Percentiles rank a stretch among this genome's conserved stretches.
Evolutionary conservation across 2,329 filamentous ascomycete genomes (phyloP).

Genomic region (Harringtonia lauricola): DNA sequence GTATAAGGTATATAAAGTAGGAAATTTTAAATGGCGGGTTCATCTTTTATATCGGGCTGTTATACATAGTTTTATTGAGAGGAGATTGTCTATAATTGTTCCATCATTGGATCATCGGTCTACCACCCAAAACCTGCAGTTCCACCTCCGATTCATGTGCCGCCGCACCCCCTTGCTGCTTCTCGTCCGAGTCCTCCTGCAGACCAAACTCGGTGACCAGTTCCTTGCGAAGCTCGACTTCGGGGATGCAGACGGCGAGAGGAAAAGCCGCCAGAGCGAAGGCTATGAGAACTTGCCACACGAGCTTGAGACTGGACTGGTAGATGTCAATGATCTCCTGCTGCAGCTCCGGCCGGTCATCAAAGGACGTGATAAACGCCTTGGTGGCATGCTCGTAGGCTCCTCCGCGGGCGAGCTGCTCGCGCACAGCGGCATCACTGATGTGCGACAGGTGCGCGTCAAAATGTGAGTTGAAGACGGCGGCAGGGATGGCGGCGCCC

Average conservation of each 20-base stretch:
- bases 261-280: conserved; percentile 1
- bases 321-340: not conserved
- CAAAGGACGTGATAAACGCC: not conserved
- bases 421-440: conserved; percentile 8
- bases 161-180: not conserved
- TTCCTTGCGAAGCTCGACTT: conserved; percentile 1
- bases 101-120: not conserved
- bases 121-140: not conserved
- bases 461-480: conserved; percentile 24
- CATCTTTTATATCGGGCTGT: too few relatives aligned
- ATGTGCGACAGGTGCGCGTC: conserved; percentile 10
- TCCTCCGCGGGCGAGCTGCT: conserved; percentile 10
- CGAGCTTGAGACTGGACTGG: conserved; percentile 1
- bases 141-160: not conserved
- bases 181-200: not conserved
- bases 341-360: not conserved
- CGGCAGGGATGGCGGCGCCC: conserved; percentile 31
- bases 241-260: not conserved
- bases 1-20: too few relatives aligned
- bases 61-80: not conserved
- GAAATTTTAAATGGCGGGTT: too few relatives aligned
- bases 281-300: conserved; percentile 5
- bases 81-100: not conserved
- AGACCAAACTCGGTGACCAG: conserved; percentile 2
- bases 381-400: conserved; percentile 16